Conservation (phyloP, 306 rosid species). For the Fragaria iinumae region DNA sequence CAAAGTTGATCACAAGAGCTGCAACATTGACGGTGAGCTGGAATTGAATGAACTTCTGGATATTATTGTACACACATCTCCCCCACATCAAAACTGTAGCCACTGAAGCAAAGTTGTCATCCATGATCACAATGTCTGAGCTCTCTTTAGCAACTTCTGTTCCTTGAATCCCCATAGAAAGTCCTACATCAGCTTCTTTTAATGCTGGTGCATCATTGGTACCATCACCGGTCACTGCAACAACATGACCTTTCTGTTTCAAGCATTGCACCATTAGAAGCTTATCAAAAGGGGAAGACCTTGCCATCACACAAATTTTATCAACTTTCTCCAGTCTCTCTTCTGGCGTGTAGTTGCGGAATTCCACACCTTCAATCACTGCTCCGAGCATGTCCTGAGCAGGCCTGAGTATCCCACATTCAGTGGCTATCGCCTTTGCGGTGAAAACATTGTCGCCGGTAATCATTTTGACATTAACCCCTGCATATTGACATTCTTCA, state of each 20-base stretch:
- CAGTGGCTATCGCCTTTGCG: slow-evolving; percentile 33
- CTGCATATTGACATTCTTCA: slow-evolving; percentile 28
- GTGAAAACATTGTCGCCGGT: slow-evolving; percentile 42
- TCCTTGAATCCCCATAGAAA: slow-evolving; percentile 46
- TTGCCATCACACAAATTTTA: slow-evolving; percentile 37
- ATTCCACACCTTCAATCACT: slow-evolving; percentile 42
- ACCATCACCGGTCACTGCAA: slow-evolving; percentile 38
- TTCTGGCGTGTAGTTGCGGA: slow-evolving; percentile 30
- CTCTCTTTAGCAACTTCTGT: slow-evolving; percentile 34
- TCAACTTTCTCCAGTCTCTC: slow-evolving; percentile 36
- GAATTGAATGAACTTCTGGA: slow-evolving; percentile 44
- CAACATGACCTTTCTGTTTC: slow-evolving; percentile 40
- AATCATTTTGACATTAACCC: slow-evolving; percentile 41
- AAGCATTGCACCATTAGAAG: slow-evolving; percentile 36
- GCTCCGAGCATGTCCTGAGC: slow-evolving; percentile 12
- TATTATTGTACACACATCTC: slow-evolving; percentile 40
- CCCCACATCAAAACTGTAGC: slow-evolving; percentile 39
- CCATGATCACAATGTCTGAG: slow-evolving; percentile 36
- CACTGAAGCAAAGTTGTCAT: slow-evolving; percentile 39
- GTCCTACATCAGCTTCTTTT: slow-evolving; percentile 40
- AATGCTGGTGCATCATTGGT: slow-evolving; percentile 36
- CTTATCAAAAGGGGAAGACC: slow-evolving; percentile 37
- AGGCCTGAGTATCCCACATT: slow-evolving; percentile 39
- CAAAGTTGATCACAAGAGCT: slow-evolving; percentile 35
- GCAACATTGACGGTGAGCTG: slow-evolving; percentile 40